These are phyloP conservation scores for Aphanoascus verrucosus DNA, from an alignment of 2,329 filamentous ascomycete species.

Conservation along the genomic window DNA sequence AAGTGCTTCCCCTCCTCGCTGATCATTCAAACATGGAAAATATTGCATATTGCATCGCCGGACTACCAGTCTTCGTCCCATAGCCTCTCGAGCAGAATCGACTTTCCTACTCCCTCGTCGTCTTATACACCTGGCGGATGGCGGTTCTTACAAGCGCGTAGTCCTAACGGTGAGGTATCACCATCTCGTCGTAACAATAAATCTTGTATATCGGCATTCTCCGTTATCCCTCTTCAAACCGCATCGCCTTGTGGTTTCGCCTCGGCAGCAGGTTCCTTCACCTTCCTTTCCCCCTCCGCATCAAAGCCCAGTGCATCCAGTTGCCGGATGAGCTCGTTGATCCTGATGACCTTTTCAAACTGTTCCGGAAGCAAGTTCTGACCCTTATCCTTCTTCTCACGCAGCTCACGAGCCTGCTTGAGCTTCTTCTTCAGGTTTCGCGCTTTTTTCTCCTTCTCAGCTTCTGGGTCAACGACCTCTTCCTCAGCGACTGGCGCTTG, in stretches of 20 bases:
- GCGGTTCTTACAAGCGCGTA: background rate
- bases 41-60: background rate
- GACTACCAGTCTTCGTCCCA: background rate
- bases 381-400: slow-evolving; percentile 81
- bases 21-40: background rate
- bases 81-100: background rate
- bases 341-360: slow-evolving; percentile 94
- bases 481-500: slow-evolving; percentile 16
- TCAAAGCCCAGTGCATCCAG: slow-evolving; percentile 78
- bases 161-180: background rate
- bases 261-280: background rate
- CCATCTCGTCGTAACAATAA: background rate
- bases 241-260: background rate
- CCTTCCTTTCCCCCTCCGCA: slow-evolving; percentile 57
- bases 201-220: background rate
- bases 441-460: slow-evolving; percentile 83
- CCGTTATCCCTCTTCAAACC: background rate
- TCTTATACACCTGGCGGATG: background rate
- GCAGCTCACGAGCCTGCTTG: slow-evolving; percentile 80
- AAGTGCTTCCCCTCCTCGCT: too few relatives aligned
- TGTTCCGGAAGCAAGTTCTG: slow-evolving; percentile 81
- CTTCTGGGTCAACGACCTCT: slow-evolving; percentile 50
- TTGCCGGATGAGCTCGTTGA: slow-evolving; percentile 84
- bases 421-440: slow-evolving; percentile 89
- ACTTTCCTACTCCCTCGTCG: too few relatives aligned